phyloP scores from a whole-genome alignment of 345 rosid genomes.

The Syzygium aqueum region DNA sequence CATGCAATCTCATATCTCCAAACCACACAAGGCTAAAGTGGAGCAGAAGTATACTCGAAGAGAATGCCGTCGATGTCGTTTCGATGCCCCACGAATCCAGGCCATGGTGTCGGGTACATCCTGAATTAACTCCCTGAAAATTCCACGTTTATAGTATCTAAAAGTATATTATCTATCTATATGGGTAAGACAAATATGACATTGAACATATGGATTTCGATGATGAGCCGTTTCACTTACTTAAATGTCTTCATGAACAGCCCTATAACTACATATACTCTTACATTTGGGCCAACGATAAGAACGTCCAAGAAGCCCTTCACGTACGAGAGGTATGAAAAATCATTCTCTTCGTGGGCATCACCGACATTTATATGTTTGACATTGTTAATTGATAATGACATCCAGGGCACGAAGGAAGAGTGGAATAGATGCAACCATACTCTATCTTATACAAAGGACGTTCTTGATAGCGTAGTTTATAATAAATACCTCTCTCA shows the following conservation, averaged over 20 bases:
- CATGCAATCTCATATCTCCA: not conserved
- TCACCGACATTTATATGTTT: not conserved
- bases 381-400: too few species aligned
- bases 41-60: not conserved
- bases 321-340: constrained; percentile 13
- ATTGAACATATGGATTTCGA: not conserved
- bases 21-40: not conserved
- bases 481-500: constrained; percentile 11
- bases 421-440: constrained; percentile 21
- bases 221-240: not conserved
- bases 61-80: not conserved
- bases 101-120: not conserved
- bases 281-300: constrained; percentile 25
- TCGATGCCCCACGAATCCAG: not conserved
- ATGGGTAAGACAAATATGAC: not conserved
- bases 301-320: constrained; percentile 18
- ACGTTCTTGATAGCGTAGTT: not conserved
- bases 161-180: not conserved
- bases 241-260: not conserved
- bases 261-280: not conserved
- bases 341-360: not conserved
- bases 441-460: not conserved
- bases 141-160: not conserved
- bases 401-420: constrained; percentile 5
- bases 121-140: not conserved